Base-by-base conservation (phyloP, 1,139 yeast genomes). In the Hansenula lynferdii region DNA sequence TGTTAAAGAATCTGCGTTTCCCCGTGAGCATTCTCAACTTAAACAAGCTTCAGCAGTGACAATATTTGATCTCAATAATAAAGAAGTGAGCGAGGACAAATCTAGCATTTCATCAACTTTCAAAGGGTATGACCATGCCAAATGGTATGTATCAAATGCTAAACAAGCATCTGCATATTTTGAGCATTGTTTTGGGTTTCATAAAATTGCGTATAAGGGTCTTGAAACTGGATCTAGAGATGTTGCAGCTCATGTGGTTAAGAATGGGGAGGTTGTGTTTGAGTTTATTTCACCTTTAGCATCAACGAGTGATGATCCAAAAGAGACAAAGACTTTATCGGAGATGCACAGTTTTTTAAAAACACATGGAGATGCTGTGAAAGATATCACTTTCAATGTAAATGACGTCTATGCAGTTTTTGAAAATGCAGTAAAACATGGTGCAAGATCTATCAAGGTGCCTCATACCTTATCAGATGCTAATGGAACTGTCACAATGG, bases 281-380 rank as follows among this genome's bases (percentile, higher is more conserved):
- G 85, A 80, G 44, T 72, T 77, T 44, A 50, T 64, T 35, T 61
- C 72, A 14, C 67, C 72, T 0, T 48, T 70, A 30, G 47, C 65
- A 16, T 43, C 50, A 3, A 18, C 31, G 1, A 31, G 35, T 20
- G 39, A 26, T 3, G 31, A 33, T n/a, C 25, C 36, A 8, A 61
- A 54, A 4, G 42, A 41, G 9, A 29, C 32, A 11, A 56, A 49
- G 7, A 28, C 20, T 19, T 53, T 69, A 12, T 51, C 63, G n/a
- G 64, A 62, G 21, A 68, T 75, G 20, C 70, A 68, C 41, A 41
- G 61, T 8, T 84, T 75, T 53, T 60, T 82, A 14, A 56, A 57
- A n/a, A 54, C 52, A 7, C 95, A 85, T 56, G 90, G 94, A 1
- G 92, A 84, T 52, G 85, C 86, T 4, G 85, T 85, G 6, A 75